Evolutionary conservation across 129 eudicot genomes (phyloP).

Genomic region (Artemisia tridentata): DNA sequence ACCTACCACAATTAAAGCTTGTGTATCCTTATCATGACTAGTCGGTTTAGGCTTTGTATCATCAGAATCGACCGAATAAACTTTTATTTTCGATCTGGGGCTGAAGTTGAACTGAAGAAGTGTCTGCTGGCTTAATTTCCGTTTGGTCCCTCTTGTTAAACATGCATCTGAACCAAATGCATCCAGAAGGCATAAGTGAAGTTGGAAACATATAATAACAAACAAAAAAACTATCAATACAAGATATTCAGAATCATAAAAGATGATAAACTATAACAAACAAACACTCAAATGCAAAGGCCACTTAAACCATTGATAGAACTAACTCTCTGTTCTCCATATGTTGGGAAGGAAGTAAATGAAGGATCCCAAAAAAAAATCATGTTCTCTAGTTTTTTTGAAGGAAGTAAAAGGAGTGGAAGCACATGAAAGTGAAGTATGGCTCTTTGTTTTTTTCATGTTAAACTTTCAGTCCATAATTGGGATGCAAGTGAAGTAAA

Average conservation of each 20-base stretch:
- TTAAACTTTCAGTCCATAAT: too few relatives aligned
- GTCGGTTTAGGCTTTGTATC: conserved; percentile 22
- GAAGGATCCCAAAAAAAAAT: too few relatives aligned
- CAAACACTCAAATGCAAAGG: background rate
- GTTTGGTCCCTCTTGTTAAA: conserved; percentile 77
- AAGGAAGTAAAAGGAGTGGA: too few relatives aligned
- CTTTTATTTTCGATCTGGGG: conserved; percentile 37
- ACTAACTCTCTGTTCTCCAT: too few relatives aligned
- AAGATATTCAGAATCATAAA: background rate
- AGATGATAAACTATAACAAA: background rate
- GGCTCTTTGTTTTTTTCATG: too few relatives aligned
- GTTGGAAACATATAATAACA: conserved; percentile 12
- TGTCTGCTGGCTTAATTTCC: conserved; percentile 77
- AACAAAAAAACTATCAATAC: background rate
- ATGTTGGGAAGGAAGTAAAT: too few relatives aligned
- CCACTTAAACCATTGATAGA: conserved; percentile 6
- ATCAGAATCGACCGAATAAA: conserved; percentile 18
- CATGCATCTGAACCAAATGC: conserved; percentile 63
- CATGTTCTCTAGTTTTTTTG: too few relatives aligned
- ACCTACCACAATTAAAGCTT: conserved; percentile 9
- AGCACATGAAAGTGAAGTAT: too few relatives aligned
- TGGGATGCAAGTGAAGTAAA: too few relatives aligned
- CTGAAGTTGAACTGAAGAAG: conserved; percentile 75
- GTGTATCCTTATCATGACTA: conserved; percentile 15
- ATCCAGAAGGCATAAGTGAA: conserved; percentile 7